Percentiles rank a stretch among this genome's conserved stretches.
Evolutionary conservation across 148 eudicot genomes (phyloP).

Genomic region (Amaranthus cruentus): DNA sequence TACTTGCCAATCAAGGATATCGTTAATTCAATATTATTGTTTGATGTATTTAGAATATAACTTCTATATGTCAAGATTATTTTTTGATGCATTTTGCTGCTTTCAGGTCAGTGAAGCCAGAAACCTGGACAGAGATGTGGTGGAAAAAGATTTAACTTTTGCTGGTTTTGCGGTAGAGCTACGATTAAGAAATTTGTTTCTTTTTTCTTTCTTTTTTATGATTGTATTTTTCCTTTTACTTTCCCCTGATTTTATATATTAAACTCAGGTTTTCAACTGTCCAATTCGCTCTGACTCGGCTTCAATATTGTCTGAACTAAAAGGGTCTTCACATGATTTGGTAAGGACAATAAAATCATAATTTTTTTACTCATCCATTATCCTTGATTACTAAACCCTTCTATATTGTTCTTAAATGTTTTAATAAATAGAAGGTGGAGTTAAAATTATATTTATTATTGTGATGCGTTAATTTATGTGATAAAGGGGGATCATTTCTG

Average conservation of each 20-base stretch:
- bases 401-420: too few relatives aligned
- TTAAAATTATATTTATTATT: too few relatives aligned
- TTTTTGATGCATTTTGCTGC: constrained; percentile 20
- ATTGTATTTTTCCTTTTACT: background rate
- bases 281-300: constrained; percentile 92
- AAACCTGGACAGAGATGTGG: constrained; percentile 80
- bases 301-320: constrained; percentile 70
- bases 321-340: constrained; percentile 84
- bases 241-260: background rate
- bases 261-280: constrained; percentile 78
- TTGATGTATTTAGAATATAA: too few relatives aligned
- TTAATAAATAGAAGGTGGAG: too few relatives aligned
- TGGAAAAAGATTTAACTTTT: constrained; percentile 75
- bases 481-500: too few relatives aligned
- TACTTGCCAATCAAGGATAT: too few relatives aligned
- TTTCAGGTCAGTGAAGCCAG: constrained; percentile 94
- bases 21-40: too few relatives aligned
- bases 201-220: background rate
- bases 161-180: constrained; percentile 97
- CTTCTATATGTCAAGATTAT: constrained; percentile 2
- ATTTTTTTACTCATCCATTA: background rate
- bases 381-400: background rate
- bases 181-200: background rate
- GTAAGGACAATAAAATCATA: constrained; percentile 35
- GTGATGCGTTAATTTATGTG: too few relatives aligned